Base-by-base conservation (phyloP, 2,329 filamentous ascomycete species). In the Thermothelomyces thermophilus region DNA sequence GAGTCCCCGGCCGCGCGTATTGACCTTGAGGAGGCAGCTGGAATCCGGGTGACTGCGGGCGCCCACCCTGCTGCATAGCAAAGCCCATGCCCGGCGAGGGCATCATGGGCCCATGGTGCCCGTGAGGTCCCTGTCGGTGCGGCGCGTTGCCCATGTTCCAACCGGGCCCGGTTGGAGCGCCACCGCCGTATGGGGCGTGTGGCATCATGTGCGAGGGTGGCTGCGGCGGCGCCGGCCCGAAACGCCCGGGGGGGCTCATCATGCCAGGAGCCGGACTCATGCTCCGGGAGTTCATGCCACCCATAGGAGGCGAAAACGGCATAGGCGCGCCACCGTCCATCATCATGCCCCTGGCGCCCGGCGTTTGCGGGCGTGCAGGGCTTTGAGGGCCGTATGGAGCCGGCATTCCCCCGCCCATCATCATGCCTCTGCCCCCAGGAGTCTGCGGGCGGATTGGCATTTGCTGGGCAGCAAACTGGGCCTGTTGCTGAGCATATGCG, bases 401-500 rank as follows among this genome's bases (percentile, higher is more conserved):
- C 5, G 42, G 37, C 5, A 33, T 31, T 10, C 37, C 36, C 9
- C 28, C 42, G n/a, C 30, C 48, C 50, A 52, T 52, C 50, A 48
- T 48, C 40, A 60, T 55, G 41, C 56, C 50, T 46, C 54, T 58
- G 52, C 41, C 56, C 54, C 61, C 58, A 45, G 59, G 59, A 36
- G 50, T 55, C 48, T 67, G 64, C 36, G 47, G 49, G 3, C 48
- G 51, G 11, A 20, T 17, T 11, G 50, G 46, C 5, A 22, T 41
- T 9, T 47, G 50, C 31, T 66, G 62, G 28, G 50, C 31, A 8
- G 57, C 54, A 45, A 62, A 62, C 19, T 64, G 63, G 19, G 65
- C 63, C 44, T 64, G 64, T 43, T 68, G 54, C 37, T 65, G 56
- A 39, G 60, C 58, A 56, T 61, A 57, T 61, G 64, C 54, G 58